These are phyloP conservation scores for Aphelidium insulamus DNA, from an alignment of 371 early-diverging fungal species.

Conservation along the genomic window DNA sequence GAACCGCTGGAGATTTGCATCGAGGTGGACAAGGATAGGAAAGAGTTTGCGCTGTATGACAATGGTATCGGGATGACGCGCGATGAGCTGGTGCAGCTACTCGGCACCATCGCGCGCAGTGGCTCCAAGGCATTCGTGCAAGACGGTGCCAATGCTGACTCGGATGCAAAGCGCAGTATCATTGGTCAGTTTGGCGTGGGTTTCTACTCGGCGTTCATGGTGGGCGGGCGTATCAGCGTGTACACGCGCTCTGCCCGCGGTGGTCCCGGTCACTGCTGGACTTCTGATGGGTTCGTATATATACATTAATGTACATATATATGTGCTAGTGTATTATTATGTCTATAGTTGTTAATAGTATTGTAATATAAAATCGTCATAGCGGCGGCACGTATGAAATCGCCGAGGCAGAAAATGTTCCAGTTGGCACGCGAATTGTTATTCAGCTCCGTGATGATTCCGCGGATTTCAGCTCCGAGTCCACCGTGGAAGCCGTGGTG, in stretches of 20 bases:
- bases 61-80: slow-evolving; percentile 97
- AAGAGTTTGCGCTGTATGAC: slow-evolving; percentile 44
- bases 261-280: slow-evolving; percentile 59
- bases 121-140: slow-evolving; percentile 77
- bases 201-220: slow-evolving; percentile 75
- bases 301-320: too few relatives aligned
- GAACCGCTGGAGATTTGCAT: slow-evolving; percentile 61
- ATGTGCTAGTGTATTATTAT: neutral
- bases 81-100: slow-evolving; percentile 46
- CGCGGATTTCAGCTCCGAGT: slow-evolving; percentile 51
- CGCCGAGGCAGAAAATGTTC: slow-evolving; percentile 45
- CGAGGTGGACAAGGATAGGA: slow-evolving; percentile 37
- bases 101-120: slow-evolving; percentile 93
- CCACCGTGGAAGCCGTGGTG: slow-evolving; percentile 48
- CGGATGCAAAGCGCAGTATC: slow-evolving; percentile 45
- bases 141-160: slow-evolving; percentile 18
- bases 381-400: slow-evolving; percentile 42
- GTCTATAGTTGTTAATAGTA: neutral
- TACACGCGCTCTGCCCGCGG: slow-evolving; percentile 48
- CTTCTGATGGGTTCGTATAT: slow-evolving; percentile 63
- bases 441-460: slow-evolving; percentile 81
- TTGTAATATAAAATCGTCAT: neutral
- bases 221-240: slow-evolving; percentile 57
- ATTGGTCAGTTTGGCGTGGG: slow-evolving; percentile 98
- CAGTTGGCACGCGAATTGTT: slow-evolving; percentile 80